Base-by-base conservation (phyloP, 2,329 filamentous ascomycete species). In the Colletotrichum melonis region DNA sequence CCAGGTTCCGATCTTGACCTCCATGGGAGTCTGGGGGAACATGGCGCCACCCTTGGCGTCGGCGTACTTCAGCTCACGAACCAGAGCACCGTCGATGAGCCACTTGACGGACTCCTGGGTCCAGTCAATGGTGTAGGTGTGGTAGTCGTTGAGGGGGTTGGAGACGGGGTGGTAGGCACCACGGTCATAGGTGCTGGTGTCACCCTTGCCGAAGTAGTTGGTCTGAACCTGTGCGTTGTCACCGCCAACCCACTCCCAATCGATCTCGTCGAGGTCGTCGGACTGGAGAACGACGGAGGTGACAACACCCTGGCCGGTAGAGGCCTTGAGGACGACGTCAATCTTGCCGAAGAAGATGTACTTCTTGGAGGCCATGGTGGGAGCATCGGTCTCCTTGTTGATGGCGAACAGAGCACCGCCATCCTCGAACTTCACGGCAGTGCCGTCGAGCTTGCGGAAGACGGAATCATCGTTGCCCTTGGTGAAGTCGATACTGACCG, bases 301-400 rank as follows among this genome's bases (percentile, higher is more conserved):
- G 75, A 99, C 94, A 76, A 99, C 93, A 76, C 97, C 97, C 7
- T 87, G 87, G 56, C 96, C 97, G 3, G 93, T 89, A 30, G 97
- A 92, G 52, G 93, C 92, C 83, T 95, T 93, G 80, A 97, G 86
- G 35, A 90, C 90, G 74, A 95, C 91, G 67, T 97, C 93, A 78
- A 98, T 90, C 79, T 92, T 92, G 75, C 97, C 97, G 82, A 98
- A 98, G 94, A 98, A 98, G 82, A 99, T 94, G 88, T 97, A 98
- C 89, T 95, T 95, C 79, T 91, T 88, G 69, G 90, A 90, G 79
- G 87, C 88, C 82, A 97, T 94, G 42, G 93, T 94, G 49, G 94
- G 92, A 62, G 89, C 91, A 64, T 95, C 89, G 14, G 81, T 86
- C 75, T 90, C 88, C 63, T 90, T 86, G 46, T 88, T 89, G 84